phyloP scores from a whole-genome alignment of 352 stramenopile species.

The Pythium myriotylum region DNA sequence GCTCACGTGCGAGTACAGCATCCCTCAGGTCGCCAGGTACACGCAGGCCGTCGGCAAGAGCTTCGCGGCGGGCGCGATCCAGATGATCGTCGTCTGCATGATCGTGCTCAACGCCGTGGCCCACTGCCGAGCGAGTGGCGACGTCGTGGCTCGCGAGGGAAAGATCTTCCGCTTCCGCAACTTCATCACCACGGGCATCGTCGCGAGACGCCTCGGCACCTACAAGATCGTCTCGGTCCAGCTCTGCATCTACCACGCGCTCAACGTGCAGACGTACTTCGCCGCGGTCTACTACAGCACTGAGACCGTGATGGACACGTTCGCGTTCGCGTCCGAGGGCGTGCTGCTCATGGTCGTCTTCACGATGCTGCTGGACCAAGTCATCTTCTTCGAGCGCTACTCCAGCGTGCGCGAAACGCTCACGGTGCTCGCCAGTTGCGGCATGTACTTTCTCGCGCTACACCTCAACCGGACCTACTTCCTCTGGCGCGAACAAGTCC shows the following conservation, averaged over 20 bases:
- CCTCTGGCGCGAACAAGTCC: slow-evolving; percentile 12
- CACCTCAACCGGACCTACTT: slow-evolving; percentile 10
- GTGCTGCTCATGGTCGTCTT: slow-evolving; percentile 24
- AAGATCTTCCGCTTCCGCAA: slow-evolving; percentile 25
- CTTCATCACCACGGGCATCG: slow-evolving; percentile 23
- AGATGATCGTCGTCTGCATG: slow-evolving; percentile 21
- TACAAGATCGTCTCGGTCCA: slow-evolving; percentile 29
- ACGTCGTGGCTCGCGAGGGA: slow-evolving; percentile 12
- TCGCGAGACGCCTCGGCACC: slow-evolving; percentile 23
- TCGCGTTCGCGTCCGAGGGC: slow-evolving; percentile 23
- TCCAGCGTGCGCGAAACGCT: slow-evolving; percentile 26
- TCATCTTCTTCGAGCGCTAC: slow-evolving; percentile 26
- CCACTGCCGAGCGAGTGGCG: slow-evolving; percentile 14
- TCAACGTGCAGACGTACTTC: slow-evolving; percentile 25
- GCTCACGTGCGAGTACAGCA: slow-evolving; percentile 16
- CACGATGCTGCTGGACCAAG: slow-evolving; percentile 26
- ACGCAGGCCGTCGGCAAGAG: slow-evolving; percentile 22
- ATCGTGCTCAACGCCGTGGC: slow-evolving; percentile 27
- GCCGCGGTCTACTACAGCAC: slow-evolving; percentile 26
- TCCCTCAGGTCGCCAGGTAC: slow-evolving; percentile 20
- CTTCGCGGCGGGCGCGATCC: slow-evolving; percentile 17
- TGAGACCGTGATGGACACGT: slow-evolving; percentile 26
- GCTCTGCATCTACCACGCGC: slow-evolving; percentile 25
- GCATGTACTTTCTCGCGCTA: slow-evolving; percentile 8
- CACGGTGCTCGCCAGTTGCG: slow-evolving; percentile 18